These are phyloP conservation scores for Fagopyrum esculentum DNA, from an alignment of 148 eudicot species.

Conservation along the genomic window DNA sequence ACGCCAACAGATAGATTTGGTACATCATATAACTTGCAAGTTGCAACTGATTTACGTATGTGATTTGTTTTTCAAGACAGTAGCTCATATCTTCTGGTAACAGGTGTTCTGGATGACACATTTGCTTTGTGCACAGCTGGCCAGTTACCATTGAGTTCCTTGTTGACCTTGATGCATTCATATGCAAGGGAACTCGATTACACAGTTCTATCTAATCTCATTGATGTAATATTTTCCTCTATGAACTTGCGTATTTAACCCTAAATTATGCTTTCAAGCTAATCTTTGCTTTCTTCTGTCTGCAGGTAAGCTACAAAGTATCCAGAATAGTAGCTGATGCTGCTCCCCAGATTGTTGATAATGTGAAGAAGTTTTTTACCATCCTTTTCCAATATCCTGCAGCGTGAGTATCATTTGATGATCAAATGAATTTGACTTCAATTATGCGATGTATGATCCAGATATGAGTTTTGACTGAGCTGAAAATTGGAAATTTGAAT, in stretches of 20 bases:
- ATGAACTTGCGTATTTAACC: background rate
- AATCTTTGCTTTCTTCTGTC: slow-evolving; percentile 4
- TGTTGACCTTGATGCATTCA: slow-evolving; percentile 78
- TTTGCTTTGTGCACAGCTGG: slow-evolving; percentile 80
- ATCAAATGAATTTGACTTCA: too few relatives aligned
- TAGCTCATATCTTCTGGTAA: slow-evolving; percentile 8
- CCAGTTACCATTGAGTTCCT: slow-evolving; percentile 53
- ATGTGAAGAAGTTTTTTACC: slow-evolving; percentile 56
- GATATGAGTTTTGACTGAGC: background rate
- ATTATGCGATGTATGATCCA: background rate
- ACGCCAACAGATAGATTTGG: slow-evolving; percentile 85
- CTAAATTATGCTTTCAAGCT: slow-evolving; percentile 14
- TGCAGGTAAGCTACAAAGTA: slow-evolving; percentile 64
- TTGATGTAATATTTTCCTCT: slow-evolving; percentile 41
- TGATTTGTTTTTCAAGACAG: background rate
- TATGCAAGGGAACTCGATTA: slow-evolving; percentile 79
- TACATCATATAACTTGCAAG: slow-evolving; percentile 18
- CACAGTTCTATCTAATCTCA: slow-evolving; percentile 79
- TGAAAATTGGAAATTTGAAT: background rate
- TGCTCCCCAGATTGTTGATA: slow-evolving; percentile 49
- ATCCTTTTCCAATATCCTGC: slow-evolving; percentile 72
- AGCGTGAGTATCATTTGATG: slow-evolving; percentile 37
- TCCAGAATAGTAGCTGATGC: slow-evolving; percentile 80
- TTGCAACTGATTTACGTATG: background rate
- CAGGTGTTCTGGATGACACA: slow-evolving; percentile 91